Percentiles rank a stretch among this genome's conserved stretches.
phyloP scores from a whole-genome alignment of 768 basidiomycete species.

The Phylloporus sp. region DNA sequence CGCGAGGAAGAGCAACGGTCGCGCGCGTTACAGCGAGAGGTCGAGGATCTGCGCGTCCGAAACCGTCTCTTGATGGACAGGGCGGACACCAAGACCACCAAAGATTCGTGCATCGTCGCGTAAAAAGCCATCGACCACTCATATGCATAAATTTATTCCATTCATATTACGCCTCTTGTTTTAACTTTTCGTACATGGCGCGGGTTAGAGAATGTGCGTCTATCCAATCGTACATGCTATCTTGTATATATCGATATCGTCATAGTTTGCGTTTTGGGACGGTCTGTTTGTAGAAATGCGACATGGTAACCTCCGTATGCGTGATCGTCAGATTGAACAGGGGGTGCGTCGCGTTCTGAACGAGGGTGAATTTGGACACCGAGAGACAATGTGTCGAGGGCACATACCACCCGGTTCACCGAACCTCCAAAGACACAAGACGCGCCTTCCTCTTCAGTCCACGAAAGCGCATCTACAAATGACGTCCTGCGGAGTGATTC shows the following conservation, averaged over 20 bases:
- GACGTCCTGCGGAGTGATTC: conserved; percentile 39
- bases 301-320: conserved; percentile 62
- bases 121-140: conserved; percentile 10
- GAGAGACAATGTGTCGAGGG: background rate
- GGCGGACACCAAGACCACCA: conserved; percentile 10
- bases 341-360: conserved; percentile 78
- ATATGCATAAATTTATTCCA: background rate
- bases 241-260: background rate
- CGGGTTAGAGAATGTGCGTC: background rate
- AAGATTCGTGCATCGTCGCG: conserved; percentile 29
- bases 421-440: conserved; percentile 54
- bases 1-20: conserved; percentile 41
- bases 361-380: background rate
- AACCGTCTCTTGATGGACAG: conserved; percentile 42
- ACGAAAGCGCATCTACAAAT: conserved; percentile 56
- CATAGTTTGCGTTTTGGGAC: conserved; percentile 35
- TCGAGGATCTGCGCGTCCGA: conserved; percentile 48
- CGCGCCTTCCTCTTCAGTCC: conserved; percentile 64
- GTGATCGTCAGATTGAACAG: conserved; percentile 72
- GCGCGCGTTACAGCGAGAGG: conserved; percentile 39
- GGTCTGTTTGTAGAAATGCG: conserved; percentile 66
- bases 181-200: background rate
- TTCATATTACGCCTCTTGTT: background rate
- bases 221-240: conserved; percentile 4
- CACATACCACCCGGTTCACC: conserved; percentile 61